Conservation (phyloP, 805 yeast genomes). For the Cyberlindnera mycetangii region DNA sequence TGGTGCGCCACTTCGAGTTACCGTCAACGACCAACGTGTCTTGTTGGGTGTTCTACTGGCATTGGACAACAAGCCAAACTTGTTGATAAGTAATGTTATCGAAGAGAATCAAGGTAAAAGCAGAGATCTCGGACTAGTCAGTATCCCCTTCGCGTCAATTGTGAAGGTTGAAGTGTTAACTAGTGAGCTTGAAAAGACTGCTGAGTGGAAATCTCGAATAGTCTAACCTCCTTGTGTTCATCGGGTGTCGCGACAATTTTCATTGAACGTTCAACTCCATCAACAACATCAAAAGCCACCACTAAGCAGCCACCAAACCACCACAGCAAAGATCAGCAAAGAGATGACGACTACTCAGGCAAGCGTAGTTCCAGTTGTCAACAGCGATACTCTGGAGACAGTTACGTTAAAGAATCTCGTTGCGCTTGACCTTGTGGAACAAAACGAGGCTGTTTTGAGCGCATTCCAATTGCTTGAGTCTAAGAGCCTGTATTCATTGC, state of each 20-base stretch:
- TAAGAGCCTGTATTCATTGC: constrained; percentile 4
- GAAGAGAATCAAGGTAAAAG: constrained; percentile 11
- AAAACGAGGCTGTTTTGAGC: constrained; percentile 23
- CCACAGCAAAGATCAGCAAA: neutral
- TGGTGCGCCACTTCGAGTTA: constrained; percentile 18
- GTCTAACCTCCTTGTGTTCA: constrained; percentile 3
- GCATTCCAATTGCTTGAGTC: constrained; percentile 23
- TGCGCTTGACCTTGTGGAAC: constrained; percentile 26
- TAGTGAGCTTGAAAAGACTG: constrained; percentile 19
- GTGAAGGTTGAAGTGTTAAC: constrained; percentile 16
- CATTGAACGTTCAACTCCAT: neutral
- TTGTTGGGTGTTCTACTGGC: constrained; percentile 25
- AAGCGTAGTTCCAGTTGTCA: constrained; percentile 17
- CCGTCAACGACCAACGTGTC: constrained; percentile 19
- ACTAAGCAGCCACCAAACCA: neutral
- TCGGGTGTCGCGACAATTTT: constrained; percentile 2
- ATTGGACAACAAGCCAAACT: constrained; percentile 28
- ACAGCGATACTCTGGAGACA: constrained; percentile 18
- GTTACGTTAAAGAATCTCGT: constrained; percentile 28
- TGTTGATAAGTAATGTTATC: constrained; percentile 21
- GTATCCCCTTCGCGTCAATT: constrained; percentile 21
- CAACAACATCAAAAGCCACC: neutral
- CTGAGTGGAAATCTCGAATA: constrained; percentile 16
- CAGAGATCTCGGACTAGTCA: constrained; percentile 26
- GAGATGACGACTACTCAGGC: constrained; percentile 26